Base-by-base conservation (phyloP, 2,329 filamentous ascomycete species). In the Colletotrichum sp. region DNA sequence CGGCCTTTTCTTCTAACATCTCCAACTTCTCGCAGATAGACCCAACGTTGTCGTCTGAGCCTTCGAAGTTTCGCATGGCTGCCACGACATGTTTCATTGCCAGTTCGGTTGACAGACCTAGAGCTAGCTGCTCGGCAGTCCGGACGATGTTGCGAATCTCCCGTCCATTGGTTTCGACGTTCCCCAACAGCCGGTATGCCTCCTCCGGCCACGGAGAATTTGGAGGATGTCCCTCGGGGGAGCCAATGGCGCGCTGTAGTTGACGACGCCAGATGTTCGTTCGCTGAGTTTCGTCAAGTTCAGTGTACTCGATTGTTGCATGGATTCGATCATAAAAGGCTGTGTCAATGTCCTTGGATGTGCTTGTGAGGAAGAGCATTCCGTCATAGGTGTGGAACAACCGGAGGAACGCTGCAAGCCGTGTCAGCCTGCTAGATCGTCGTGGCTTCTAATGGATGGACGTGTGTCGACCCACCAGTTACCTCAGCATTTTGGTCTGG, bases 401-500 rank as follows among this genome's bases (percentile, higher is more conserved):
- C 0, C 13, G 21, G 1, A 36, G 13, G 36, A 65, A 43, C 0
- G 36, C 34, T 52, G 21, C 4, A 8, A 58, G 24, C 0, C 26
- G 7, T 12, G 9, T 58, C 1, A 18, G n/a, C n/a, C n/a, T n/a
- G n/a, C n/a, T n/a, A n/a, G n/a, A n/a, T n/a, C n/a, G n/a, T n/a
- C n/a, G n/a, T n/a, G n/a, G n/a, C n/a, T n/a, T n/a, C n/a, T n/a
- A n/a, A n/a, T n/a, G n/a, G n/a, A n/a, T n/a, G n/a, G n/a, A n/a
- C n/a, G n/a, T n/a, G n/a, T 56, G 21, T 16, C 0, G 10, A 56
- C n/a, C 0, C 10, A 48, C 43, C n/a, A 5, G 18, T 48, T 0
- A 48, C 5, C 0, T n/a, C 0, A 13, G n/a, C 43, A 7, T 48
- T 48, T 48, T 21, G 43, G 0, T 0, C 43, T 1, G 43, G 10